Evolutionary conservation across 176 grass and related monocot species (phyloP), one percentile per base, ranked within the genome.

Genomic region (Oryza meyeriana): DNA sequence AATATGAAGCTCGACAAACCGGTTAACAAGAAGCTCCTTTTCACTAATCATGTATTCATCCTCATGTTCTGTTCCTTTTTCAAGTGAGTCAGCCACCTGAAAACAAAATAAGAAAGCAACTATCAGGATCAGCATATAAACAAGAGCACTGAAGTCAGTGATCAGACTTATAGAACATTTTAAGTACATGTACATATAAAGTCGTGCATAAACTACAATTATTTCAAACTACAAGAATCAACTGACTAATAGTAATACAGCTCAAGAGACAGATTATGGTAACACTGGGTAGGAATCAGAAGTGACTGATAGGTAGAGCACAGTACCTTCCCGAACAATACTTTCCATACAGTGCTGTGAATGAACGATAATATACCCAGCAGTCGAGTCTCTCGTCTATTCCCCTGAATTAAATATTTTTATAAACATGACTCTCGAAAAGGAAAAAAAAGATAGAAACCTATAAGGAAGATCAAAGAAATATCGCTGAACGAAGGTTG

Each of bases 31-130:
- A 82, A 98, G 90, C 75, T 95, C 95, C 76, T 95, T 98, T 86
- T 98, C 95, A 88, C 95, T 98, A 47, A 98, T 98, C 95, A 98
- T 98, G 88, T 98, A 98, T 67, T 98, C 95, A 80, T 98, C 95
- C 85, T 98, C 92, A 82, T 98, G 87, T 83, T 98, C 95, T 68
- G 95, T 98, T 98, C 95, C 95, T 88, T 98, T 98, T 77, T 98
- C 95, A 87, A 98, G 95, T 57, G 95, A 98, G 64, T 98, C 92
- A 72, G 95, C 95, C 12, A 93, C 92, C 95, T 98, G 81, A 16
- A 71, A 73, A 79, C 66, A 89, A 59, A 55, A 59, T 52, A 76
- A 64, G 38, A 86, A 76, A 61, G 0, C 24, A 93, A 86, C 8
- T 62, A 79, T 31, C 61, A 27, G 48, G 76, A 76, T 35, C 59